phyloP scores from a whole-genome alignment of 2,329 filamentous ascomycete species.

The Calonectria pteridis region DNA sequence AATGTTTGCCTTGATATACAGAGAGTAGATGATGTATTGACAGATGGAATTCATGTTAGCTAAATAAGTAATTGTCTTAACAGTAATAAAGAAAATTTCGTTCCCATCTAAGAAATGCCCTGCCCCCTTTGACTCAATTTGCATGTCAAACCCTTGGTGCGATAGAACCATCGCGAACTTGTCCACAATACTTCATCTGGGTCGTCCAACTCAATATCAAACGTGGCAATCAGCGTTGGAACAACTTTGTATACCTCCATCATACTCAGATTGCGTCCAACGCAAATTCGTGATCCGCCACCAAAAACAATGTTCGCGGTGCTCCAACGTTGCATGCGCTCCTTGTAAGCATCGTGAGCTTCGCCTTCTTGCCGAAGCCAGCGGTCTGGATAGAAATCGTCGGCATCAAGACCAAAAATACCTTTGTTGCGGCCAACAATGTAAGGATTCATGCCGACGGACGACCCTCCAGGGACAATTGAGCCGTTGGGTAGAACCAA shows the following conservation, averaged over 20 bases:
- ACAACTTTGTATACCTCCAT: conserved; percentile 61
- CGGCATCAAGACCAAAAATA: conserved; percentile 57
- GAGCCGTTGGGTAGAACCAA: conserved; percentile 47
- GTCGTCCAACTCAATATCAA: conserved; percentile 48
- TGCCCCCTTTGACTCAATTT: not conserved
- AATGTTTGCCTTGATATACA: not conserved
- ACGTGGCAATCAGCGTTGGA: conserved; percentile 56
- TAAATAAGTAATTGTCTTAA: not conserved
- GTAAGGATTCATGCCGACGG: conserved; percentile 53
- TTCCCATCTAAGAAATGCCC: not conserved
- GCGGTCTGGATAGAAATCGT: conserved; percentile 58
- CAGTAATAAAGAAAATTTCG: not conserved
- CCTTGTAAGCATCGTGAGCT: conserved; percentile 35
- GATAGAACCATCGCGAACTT: conserved; percentile 2
- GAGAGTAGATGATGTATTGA: not conserved
- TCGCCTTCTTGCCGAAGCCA: conserved; percentile 38
- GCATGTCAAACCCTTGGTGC: not conserved
- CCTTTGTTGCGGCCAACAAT: conserved; percentile 51
- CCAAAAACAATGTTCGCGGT: conserved; percentile 57
- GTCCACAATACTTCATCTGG: conserved; percentile 20
- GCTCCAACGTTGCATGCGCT: conserved; percentile 43
- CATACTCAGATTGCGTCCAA: conserved; percentile 56
- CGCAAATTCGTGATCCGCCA: conserved; percentile 55
- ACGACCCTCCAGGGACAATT: conserved; percentile 47
- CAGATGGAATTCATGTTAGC: not conserved